Base-by-base conservation (phyloP, 257 asterid genomes). In the Solanum pennellii region DNA sequence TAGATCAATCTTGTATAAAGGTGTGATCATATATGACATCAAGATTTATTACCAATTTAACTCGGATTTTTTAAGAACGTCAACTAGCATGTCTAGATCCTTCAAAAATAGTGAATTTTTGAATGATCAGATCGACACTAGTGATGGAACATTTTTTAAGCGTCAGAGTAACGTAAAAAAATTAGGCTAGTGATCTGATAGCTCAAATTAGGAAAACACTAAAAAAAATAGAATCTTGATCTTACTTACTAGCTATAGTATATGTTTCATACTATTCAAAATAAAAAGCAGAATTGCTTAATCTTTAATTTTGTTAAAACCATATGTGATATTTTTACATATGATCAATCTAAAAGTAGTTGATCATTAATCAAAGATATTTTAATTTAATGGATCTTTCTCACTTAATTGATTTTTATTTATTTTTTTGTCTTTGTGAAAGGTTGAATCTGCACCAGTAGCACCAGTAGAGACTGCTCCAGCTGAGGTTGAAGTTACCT, bases 361-460 rank as follows among this genome's bases (percentile, higher is more conserved):
- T 33, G 35, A 60, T 60, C 56, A 83, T 23, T 52, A 59, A 59
- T 52, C 73, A 83, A 33, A 18, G 12, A 31, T 56, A 59, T 59
- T 59, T 60, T 83, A 12, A 25, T 20, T 59, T 59, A 4, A 59
- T 20, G 66, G 25, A 68, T 68, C 23, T 49, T 84, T 65, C 12
- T 16, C 23, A 45, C n/a, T 72, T 10, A 0, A 7, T 42, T 68
- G 31, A 44, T 44, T 9, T 41, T 37, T 35, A 3, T 33, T 33
- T 33, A 5, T 35, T 5, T 35, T 35, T 83, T 29, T 49, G 12
- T 86, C 66, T 20, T 59, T 59, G 25, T 59, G 9, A 39, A 37
- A 86, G 88, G 88, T 86, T 52, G 84, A 86, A 74, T 86, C 88
- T 72, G 16, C 60, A 33, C 88, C 84, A 45, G 88, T 77, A 72